Conservation (phyloP, 2,329 filamentous ascomycete genomes). For the Anthostomella pinea region DNA sequence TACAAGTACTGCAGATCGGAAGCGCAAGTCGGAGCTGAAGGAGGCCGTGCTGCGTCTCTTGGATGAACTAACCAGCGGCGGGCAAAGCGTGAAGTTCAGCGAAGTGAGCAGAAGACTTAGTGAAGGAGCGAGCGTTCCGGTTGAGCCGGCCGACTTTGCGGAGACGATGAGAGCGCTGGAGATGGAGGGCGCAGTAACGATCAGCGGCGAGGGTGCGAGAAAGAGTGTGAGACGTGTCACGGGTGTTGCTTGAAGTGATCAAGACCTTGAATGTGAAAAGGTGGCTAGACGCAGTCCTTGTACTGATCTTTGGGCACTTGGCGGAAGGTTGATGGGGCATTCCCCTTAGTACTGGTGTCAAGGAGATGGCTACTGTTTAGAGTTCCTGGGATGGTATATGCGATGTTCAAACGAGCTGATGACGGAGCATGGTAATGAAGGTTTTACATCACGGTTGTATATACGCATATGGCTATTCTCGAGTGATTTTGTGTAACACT, state of each 20-base stretch:
- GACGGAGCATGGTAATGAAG: slow-evolving; percentile 1
- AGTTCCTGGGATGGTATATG: background rate
- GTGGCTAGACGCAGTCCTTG: no score
- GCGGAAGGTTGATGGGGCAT: no score
- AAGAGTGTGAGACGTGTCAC: slow-evolving; percentile 77
- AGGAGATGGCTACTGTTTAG: background rate
- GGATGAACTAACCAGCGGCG: slow-evolving; percentile 73
- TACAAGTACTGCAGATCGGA: slow-evolving; percentile 83
- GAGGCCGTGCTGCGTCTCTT: slow-evolving; percentile 69
- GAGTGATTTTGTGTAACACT: no score
- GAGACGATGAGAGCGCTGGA: slow-evolving; percentile 79
- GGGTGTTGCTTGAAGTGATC: slow-evolving; percentile 36
- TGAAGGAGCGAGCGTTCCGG: slow-evolving; percentile 66
- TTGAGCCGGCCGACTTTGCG: slow-evolving; percentile 78
- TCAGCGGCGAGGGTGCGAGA: slow-evolving; percentile 81
- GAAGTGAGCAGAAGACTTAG: slow-evolving; percentile 72
- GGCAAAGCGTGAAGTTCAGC: slow-evolving; percentile 68
- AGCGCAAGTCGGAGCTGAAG: slow-evolving; percentile 81
- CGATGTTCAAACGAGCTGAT: slow-evolving; percentile 11
- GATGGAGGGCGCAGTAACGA: slow-evolving; percentile 76
- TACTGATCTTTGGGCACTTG: no score
- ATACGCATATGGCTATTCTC: no score
- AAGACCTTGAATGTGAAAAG: no score
- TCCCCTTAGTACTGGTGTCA: background rate
- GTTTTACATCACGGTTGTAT: no score